Conservation (phyloP, 129 eudicot species). For the Saussurea involucrata region DNA sequence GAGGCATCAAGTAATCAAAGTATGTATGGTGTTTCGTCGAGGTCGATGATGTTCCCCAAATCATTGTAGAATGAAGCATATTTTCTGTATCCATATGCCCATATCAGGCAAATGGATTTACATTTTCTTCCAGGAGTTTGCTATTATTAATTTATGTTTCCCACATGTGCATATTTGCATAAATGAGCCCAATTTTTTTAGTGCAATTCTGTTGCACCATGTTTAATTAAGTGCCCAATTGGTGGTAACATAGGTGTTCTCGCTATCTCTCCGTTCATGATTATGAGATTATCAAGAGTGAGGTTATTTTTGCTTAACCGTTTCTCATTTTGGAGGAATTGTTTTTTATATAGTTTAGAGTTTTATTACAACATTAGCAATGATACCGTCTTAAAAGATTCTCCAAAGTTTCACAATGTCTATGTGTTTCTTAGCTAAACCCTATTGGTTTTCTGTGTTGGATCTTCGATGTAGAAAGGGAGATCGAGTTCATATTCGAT, state of each 20-base stretch:
- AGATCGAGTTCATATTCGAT: not conserved
- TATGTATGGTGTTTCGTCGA: not conserved
- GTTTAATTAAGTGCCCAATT: not conserved
- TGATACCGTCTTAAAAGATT: not conserved
- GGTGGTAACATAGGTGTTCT: not conserved
- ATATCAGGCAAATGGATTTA: not conserved
- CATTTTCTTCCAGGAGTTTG: not conserved
- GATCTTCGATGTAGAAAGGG: not conserved
- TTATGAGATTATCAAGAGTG: too few species aligned
- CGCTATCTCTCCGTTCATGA: not conserved
- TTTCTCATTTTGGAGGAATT: too few species aligned
- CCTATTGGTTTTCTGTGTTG: not conserved
- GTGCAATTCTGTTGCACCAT: not conserved
- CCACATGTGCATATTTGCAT: too few species aligned
- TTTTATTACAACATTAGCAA: too few species aligned
- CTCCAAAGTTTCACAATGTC: not conserved
- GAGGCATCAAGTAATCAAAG: not conserved
- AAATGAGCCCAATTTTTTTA: too few species aligned
- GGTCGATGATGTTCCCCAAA: not conserved
- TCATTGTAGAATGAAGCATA: not conserved
- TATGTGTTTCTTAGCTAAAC: not conserved
- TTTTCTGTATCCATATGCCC: not conserved
- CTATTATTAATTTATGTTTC: not conserved
- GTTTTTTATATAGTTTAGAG: too few species aligned
- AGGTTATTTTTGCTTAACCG: too few species aligned